A percentile compares a stretch with the other conserved stretches of the same genome.
These are phyloP conservation scores for Fusarium humuli DNA, from an alignment of 2,329 filamentous ascomycete species.

Conservation along the genomic window DNA sequence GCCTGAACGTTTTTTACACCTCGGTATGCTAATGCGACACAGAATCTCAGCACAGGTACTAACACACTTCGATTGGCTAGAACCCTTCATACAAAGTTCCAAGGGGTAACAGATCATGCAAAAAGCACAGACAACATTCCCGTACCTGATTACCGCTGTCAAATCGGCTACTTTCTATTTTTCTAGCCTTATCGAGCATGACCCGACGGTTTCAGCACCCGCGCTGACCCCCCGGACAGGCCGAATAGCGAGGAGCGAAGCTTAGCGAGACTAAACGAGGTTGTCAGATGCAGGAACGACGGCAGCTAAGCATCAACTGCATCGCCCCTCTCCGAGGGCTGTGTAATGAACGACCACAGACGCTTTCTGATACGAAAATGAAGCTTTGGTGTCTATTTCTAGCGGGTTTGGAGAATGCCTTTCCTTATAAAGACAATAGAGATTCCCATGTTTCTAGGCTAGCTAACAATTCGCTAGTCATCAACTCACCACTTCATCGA, in stretches of 20 bases:
- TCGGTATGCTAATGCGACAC: not conserved
- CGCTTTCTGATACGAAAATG: accelerated
- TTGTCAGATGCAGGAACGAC: not conserved
- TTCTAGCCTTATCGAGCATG: not conserved
- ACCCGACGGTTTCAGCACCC: not conserved
- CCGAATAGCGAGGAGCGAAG: not conserved
- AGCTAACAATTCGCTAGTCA: too few species aligned
- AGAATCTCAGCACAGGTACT: not conserved
- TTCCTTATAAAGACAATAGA: not conserved
- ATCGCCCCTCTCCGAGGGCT: not conserved
- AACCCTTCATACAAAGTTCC: not conserved
- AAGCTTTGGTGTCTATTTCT: not conserved
- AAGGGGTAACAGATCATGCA: not conserved
- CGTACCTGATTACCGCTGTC: not conserved
- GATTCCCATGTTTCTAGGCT: not conserved
- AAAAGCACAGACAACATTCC: not conserved
- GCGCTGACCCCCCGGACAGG: not conserved
- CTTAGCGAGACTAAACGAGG: slow-evolving; percentile 19
- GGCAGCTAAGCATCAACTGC: not conserved
- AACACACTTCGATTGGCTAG: not conserved
- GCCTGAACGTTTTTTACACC: not conserved
- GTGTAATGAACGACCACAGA: not conserved
- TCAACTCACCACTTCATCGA: too few species aligned
- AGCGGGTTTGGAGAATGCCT: accelerated
- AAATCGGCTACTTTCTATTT: not conserved